These are phyloP conservation scores for Metschnikowia dekortorum DNA, from an alignment of 805 yeast genomes.

Conservation along the genomic window DNA sequence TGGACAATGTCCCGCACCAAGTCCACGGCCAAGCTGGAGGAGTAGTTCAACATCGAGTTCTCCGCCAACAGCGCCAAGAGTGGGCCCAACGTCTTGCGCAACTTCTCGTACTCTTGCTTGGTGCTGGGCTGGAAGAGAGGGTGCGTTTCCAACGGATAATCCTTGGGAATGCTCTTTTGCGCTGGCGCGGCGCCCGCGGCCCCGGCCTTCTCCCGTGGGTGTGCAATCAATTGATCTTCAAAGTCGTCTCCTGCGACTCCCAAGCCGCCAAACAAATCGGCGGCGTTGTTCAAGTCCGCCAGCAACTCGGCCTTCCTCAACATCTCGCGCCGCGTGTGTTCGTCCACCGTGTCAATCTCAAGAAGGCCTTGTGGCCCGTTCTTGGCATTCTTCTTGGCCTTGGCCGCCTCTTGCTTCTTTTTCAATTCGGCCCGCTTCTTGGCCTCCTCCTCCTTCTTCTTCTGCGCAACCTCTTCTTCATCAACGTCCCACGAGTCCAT, in stretches of 20 bases:
- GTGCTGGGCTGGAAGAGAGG: slow-evolving; percentile 83
- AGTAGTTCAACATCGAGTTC: slow-evolving; percentile 60
- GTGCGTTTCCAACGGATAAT: slow-evolving; percentile 61
- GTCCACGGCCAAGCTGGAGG: slow-evolving; percentile 76
- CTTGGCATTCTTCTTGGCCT: slow-evolving; percentile 44
- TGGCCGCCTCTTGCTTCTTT: slow-evolving; percentile 40
- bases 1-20: slow-evolving; percentile 77
- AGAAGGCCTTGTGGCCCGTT: slow-evolving; percentile 36
- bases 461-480: slow-evolving; percentile 60
- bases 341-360: slow-evolving; percentile 69
- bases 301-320: slow-evolving; percentile 75
- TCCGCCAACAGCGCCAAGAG: slow-evolving; percentile 58
- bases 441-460: slow-evolving; percentile 40
- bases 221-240: slow-evolving; percentile 39
- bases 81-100: slow-evolving; percentile 67
- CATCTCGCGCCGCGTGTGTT: slow-evolving; percentile 66
- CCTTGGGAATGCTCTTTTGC: slow-evolving; percentile 41
- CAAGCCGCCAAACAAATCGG: slow-evolving; percentile 79
- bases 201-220: slow-evolving; percentile 49
- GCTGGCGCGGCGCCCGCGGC: slow-evolving; percentile 20
- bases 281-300: slow-evolving; percentile 88
- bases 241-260: slow-evolving; percentile 42
- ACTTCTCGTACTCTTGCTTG: slow-evolving; percentile 68
- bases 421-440: slow-evolving; percentile 43
- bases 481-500: slow-evolving; percentile 86